Evolutionary conservation across 441 rosid genomes (phyloP).

Genomic region (Pelargonium australe): DNA sequence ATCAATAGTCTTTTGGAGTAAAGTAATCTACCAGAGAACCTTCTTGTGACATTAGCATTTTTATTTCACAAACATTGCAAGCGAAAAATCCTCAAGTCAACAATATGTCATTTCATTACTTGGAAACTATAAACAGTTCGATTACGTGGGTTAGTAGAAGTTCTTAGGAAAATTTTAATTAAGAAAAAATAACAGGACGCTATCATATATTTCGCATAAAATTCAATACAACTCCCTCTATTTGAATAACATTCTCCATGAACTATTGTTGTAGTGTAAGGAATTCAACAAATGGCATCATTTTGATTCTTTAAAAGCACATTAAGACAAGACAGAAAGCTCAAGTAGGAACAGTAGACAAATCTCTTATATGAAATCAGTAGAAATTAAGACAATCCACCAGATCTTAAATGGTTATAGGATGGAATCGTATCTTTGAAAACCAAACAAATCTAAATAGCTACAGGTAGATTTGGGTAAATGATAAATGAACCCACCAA

Average conservation of each 20-base stretch:
- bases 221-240: neutral
- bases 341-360: neutral
- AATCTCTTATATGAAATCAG: neutral
- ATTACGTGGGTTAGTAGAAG: neutral
- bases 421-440: neutral
- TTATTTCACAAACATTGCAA: neutral
- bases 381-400: neutral
- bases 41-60: no score
- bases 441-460: neutral
- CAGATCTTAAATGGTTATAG: neutral
- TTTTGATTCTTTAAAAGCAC: neutral
- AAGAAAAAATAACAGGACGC: neutral
- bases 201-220: neutral
- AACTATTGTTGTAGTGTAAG: neutral
- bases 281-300: neutral
- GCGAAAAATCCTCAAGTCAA: neutral
- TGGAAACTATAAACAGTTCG: neutral
- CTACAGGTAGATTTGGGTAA: neutral
- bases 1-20: no score
- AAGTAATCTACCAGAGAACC: no score
- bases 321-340: neutral
- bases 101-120: neutral
- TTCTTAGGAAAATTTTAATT: neutral
- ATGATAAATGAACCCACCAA: neutral
- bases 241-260: neutral